phyloP scores from a whole-genome alignment of 1,284 basidiomycete species.

The Ceratobasidium theobromae region DNA sequence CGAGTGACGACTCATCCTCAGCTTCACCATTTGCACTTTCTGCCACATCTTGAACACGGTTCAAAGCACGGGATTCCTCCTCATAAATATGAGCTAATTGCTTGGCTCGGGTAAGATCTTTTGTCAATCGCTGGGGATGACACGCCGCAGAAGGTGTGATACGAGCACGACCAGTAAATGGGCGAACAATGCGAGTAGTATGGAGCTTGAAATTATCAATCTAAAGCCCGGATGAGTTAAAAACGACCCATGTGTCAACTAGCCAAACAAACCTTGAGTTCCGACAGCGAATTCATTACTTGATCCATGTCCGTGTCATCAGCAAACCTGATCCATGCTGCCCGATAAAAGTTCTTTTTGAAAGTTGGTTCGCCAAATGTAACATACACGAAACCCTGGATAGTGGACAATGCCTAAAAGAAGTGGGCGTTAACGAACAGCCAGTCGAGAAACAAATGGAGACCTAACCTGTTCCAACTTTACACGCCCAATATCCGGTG shows the following conservation, averaged over 20 bases:
- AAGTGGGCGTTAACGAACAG: slow-evolving; percentile 14
- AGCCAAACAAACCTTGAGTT: slow-evolving; percentile 67
- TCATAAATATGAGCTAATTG: slow-evolving; percentile 71
- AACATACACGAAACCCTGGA: slow-evolving; percentile 74
- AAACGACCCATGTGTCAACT: slow-evolving; percentile 10
- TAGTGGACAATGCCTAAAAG: slow-evolving; percentile 60
- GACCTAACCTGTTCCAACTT: slow-evolving; percentile 80
- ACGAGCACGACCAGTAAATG: slow-evolving; percentile 75
- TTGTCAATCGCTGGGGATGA: slow-evolving; percentile 71
- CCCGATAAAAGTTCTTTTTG: slow-evolving; percentile 87
- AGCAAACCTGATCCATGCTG: slow-evolving; percentile 85
- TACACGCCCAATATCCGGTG: slow-evolving; percentile 82
- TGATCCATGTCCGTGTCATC: slow-evolving; percentile 78
- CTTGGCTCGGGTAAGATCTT: slow-evolving; percentile 75
- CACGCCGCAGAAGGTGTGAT: slow-evolving; percentile 79
- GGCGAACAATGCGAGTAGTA: slow-evolving; percentile 76
- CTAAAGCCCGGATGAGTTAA: slow-evolving; percentile 47
- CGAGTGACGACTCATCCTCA: slow-evolving; percentile 44
- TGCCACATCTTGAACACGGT: slow-evolving; percentile 36
- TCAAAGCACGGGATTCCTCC: slow-evolving; percentile 49
- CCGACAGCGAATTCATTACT: slow-evolving; percentile 71
- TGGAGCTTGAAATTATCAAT: slow-evolving; percentile 92
- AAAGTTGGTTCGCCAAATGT: slow-evolving; percentile 87
- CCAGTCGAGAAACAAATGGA: neutral
- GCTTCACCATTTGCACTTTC: slow-evolving; percentile 43